phyloP scores from a whole-genome alignment of 2,329 filamentous ascomycete species.

The Sarocladiaceae sp. region DNA sequence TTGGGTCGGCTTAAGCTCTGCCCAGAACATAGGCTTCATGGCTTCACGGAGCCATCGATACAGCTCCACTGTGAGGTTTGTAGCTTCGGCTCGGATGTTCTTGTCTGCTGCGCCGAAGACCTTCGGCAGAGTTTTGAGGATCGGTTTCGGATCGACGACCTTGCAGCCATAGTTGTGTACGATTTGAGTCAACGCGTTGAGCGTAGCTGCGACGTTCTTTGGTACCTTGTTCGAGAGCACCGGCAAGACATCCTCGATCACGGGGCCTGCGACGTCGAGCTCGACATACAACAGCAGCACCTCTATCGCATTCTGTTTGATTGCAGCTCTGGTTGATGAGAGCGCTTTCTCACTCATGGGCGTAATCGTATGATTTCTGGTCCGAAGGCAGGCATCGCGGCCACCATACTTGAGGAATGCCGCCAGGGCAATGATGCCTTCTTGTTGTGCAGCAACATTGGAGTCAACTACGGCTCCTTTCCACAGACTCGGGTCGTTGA shows the following conservation, averaged over 20 bases:
- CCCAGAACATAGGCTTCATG: slow-evolving; percentile 98
- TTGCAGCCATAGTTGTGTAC: slow-evolving; percentile 95
- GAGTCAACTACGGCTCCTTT: slow-evolving; percentile 89
- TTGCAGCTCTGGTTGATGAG: slow-evolving; percentile 77
- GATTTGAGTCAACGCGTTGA: slow-evolving; percentile 73
- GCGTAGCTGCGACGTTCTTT: slow-evolving; percentile 69
- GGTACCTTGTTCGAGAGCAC: slow-evolving; percentile 82
- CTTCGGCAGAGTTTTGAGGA: slow-evolving; percentile 82
- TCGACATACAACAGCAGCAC: slow-evolving; percentile 85
- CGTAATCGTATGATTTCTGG: slow-evolving; percentile 66
- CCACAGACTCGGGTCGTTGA: slow-evolving; percentile 80
- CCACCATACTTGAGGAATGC: slow-evolving; percentile 90
- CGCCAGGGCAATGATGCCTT: slow-evolving; percentile 81
- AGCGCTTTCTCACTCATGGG: slow-evolving; percentile 89
- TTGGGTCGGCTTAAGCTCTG: slow-evolving; percentile 88
- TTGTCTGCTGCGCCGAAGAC: slow-evolving; percentile 96
- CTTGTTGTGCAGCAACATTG: slow-evolving; percentile 94
- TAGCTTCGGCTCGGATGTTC: slow-evolving; percentile 91
- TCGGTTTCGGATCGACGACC: slow-evolving; percentile 84
- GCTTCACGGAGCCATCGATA: slow-evolving; percentile 96
- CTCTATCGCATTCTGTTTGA: slow-evolving; percentile 81
- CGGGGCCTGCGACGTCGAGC: slow-evolving; percentile 74
- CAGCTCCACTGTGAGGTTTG: slow-evolving; percentile 84
- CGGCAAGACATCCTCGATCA: slow-evolving; percentile 86
- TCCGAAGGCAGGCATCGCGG: slow-evolving; percentile 69